Conservation (phyloP, 2,329 filamentous ascomycete genomes). For the Phoma sp. region DNA sequence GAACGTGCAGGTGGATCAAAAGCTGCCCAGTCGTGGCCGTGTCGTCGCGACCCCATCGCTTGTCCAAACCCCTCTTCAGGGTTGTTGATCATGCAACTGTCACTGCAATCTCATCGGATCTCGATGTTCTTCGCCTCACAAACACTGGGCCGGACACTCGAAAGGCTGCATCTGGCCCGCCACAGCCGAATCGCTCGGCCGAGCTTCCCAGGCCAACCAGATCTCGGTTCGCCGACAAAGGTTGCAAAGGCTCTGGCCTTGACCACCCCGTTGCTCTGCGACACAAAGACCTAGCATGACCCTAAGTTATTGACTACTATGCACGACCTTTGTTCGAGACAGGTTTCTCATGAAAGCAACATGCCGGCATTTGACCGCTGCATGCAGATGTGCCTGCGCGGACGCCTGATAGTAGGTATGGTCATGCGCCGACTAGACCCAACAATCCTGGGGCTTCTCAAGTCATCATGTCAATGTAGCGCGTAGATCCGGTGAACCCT, state of each 20-base stretch:
- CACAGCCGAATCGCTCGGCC: background rate
- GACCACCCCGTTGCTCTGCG: background rate
- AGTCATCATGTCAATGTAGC: conserved; percentile 1
- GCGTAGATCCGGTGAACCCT: background rate
- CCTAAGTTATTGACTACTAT: background rate
- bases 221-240: background rate
- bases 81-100: background rate
- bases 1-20: background rate
- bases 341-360: conserved; percentile 2
- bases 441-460: background rate
- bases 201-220: background rate
- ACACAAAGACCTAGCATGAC: background rate
- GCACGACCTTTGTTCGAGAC: background rate
- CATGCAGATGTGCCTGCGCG: background rate
- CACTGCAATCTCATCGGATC: background rate
- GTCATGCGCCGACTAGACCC: background rate
- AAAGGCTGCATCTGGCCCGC: background rate
- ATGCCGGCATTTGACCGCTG: background rate
- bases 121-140: background rate
- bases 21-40: background rate
- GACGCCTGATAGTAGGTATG: background rate
- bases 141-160: background rate
- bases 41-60: background rate
- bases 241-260: background rate
- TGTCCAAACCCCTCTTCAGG: background rate